A percentile compares a stretch with the other conserved stretches of the same genome.
These are phyloP conservation scores for Dicorynia guianensis DNA, from an alignment of 306 rosid species.

Conservation along the genomic window DNA sequence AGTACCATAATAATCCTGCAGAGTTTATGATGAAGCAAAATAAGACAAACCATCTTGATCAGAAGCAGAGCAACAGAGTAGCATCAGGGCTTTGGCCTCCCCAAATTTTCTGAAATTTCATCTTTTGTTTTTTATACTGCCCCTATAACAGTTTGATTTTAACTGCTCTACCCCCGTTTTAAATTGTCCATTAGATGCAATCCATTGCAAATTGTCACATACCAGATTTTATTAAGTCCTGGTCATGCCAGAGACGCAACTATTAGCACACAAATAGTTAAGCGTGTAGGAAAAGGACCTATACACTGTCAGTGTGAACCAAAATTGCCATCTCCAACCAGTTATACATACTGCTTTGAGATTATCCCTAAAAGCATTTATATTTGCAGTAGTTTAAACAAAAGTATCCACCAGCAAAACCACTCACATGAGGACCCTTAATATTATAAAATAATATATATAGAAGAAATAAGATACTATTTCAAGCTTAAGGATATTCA, in stretches of 20 bases:
- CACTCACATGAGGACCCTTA: neutral
- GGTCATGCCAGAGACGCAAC: neutral
- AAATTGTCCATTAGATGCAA: neutral
- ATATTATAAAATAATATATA: neutral
- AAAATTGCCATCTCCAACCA: constrained; percentile 4
- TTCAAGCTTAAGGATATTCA: constrained; percentile 26
- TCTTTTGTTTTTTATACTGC: neutral
- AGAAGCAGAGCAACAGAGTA: no score
- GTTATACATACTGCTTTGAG: neutral
- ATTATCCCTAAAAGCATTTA: neutral
- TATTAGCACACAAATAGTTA: neutral
- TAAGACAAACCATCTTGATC: constrained; percentile 31
- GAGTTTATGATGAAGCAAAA: constrained; percentile 40
- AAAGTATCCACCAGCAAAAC: constrained; percentile 17
- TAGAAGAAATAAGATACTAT: neutral
- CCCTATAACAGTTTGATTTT: neutral
- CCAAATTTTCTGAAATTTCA: no score
- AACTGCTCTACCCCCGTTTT: neutral
- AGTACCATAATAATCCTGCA: constrained; percentile 91
- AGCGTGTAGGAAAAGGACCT: neutral
- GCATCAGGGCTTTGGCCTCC: no score
- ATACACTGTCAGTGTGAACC: constrained; percentile 1
- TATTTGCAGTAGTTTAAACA: constrained; percentile 5
- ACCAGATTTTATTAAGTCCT: constrained; percentile 3
- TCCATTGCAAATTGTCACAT: neutral